A percentile compares a stretch with the other conserved stretches of the same genome.
Evolutionary conservation across 306 rosid species (phyloP).

Genomic region (Ammopiptanthus mongolicus): DNA sequence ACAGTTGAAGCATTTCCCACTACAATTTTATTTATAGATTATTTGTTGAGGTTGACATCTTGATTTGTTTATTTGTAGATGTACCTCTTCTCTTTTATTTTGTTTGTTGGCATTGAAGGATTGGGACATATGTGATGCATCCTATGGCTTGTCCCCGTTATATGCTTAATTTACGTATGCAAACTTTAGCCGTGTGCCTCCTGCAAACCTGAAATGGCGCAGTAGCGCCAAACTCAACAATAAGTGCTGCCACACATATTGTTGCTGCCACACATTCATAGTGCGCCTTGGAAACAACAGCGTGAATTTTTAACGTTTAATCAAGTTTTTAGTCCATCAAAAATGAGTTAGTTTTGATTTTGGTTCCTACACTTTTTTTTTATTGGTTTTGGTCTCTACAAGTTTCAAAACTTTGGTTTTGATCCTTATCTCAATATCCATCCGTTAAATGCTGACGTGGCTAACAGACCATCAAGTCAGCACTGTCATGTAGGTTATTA

Average conservation of each 20-base stretch:
- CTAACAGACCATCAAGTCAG: no score
- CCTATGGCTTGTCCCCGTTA: not conserved
- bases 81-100: not conserved
- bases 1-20: not conserved
- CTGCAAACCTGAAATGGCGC: conserved; percentile 6
- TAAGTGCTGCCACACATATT: not conserved
- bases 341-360: no score
- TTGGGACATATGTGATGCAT: conserved; percentile 17
- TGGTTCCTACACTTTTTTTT: no score
- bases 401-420: no score
- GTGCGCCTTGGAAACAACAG: conserved; percentile 11
- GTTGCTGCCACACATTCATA: not conserved
- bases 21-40: not conserved
- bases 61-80: not conserved
- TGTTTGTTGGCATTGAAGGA: not conserved
- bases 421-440: no score
- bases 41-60: conserved; percentile 8
- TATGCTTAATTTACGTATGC: not conserved
- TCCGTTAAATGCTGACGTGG: no score
- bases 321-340: no score
- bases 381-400: no score
- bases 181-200: not conserved
- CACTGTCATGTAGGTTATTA: no score
- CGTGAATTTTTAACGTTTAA: not conserved
- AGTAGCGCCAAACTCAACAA: not conserved